phyloP scores from a whole-genome alignment of 2,329 filamentous ascomycete species.

The Plenodomus biglobosus region DNA sequence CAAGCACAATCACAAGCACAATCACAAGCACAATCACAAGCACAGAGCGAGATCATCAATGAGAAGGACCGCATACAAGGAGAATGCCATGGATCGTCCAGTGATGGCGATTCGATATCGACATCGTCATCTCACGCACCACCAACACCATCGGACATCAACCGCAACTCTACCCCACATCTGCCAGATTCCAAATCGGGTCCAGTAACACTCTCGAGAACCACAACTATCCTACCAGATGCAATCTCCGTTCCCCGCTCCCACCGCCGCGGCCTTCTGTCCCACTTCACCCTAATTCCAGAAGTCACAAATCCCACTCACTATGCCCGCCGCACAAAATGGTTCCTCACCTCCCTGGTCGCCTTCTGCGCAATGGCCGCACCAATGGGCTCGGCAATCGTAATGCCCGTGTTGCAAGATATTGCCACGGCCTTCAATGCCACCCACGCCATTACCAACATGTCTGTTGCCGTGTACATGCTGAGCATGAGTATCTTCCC shows the following conservation, averaged over 20 bases:
- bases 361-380: constrained; percentile 75
- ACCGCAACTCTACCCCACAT: neutral
- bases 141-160: constrained; percentile 21
- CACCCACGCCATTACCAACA: constrained; percentile 40
- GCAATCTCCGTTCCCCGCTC: constrained; percentile 53
- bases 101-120: constrained; percentile 22
- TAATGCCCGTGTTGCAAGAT: constrained; percentile 60
- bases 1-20: neutral
- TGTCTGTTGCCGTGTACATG: constrained; percentile 47
- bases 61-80: neutral
- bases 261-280: constrained; percentile 71
- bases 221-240: constrained; percentile 41
- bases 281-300: constrained; percentile 69
- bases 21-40: neutral
- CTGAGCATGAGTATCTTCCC: constrained; percentile 47
- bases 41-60: neutral
- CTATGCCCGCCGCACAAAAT: constrained; percentile 75
- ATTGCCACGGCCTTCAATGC: constrained; percentile 38
- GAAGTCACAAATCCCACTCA: constrained; percentile 77
- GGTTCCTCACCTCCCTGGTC: constrained; percentile 77
- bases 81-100: constrained; percentile 8
- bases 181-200: constrained; percentile 4
- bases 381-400: constrained; percentile 81
- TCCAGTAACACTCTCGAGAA: constrained; percentile 27
- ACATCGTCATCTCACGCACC: constrained; percentile 28